Percentiles rank a stretch among this genome's conserved stretches.
Conservation (phyloP, 192 early-diverging fungal genomes). For the Helicostylum pulchrum region DNA sequence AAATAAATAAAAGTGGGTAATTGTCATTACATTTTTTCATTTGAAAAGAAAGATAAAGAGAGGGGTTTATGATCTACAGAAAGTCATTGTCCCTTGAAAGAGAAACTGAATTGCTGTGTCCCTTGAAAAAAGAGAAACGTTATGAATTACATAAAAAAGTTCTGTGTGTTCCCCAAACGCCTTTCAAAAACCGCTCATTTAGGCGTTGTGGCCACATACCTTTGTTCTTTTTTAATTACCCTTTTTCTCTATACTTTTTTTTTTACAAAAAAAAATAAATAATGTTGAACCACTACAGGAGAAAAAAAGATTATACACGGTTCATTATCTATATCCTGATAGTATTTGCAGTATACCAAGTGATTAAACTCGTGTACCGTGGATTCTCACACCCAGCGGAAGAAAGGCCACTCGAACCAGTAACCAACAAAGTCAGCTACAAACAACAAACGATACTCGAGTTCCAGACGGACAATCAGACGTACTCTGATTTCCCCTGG, state of each 20-base stretch:
- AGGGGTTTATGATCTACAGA: no score
- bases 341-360: neutral
- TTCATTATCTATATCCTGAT: conserved; percentile 21
- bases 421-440: neutral
- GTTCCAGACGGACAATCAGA: conserved; percentile 1
- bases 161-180: no score
- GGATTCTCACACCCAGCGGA: neutral
- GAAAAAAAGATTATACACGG: neutral
- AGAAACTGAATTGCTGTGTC: no score
- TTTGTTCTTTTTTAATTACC: neutral
- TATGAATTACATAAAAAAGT: no score
- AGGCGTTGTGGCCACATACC: neutral
- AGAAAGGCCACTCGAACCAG: neutral
- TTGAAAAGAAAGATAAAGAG: neutral
- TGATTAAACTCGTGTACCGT: conserved; percentile 1
- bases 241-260: conserved; percentile 7
- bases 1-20: neutral
- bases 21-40: neutral
- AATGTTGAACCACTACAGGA: neutral
- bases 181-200: neutral
- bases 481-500: conserved; percentile 14
- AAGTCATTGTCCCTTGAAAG: no score
- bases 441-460: conserved; percentile 4
- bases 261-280: neutral
- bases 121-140: no score